Base-by-base conservation (phyloP, 2,329 filamentous ascomycete species). In the Rhinocladiella mackenziei region DNA sequence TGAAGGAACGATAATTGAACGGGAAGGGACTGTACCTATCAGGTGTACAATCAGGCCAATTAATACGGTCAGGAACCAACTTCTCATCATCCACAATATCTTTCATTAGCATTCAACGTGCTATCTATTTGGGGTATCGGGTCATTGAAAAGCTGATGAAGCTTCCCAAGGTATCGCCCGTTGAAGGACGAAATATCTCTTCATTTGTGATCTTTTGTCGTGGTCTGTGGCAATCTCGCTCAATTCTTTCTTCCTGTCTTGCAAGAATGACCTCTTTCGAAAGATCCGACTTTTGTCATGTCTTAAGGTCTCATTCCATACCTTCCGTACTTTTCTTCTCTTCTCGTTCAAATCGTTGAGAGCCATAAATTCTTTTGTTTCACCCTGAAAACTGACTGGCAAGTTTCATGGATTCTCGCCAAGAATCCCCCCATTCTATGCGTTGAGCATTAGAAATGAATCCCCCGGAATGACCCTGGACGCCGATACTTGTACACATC, bases 391-490 rank as follows among this genome's bases (percentile, higher is more conserved):
- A 42, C 14, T 35, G 31, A 14, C 20, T 26, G 15, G 17, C 25
- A 25, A 37, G 20, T n/a, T n/a, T n/a, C n/a, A n/a, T n/a, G n/a
- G n/a, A n/a, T n/a, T n/a, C n/a, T n/a, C n/a, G n/a, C 13, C 19
- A 9, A 19, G 5, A 28, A 35, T 35, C 32, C 22, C 22, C 34
- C n/a, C 3, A 42, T 48, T 49, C 37, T 51, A 54, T 53, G 55
- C 55, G 55, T 57, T 57, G 55, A 57, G 55, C 55, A 54, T 51
- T 34, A 50, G 42, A 55, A 55, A 35, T 38, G 23, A 39, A 26
- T 23, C 43, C 39, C 37, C 15, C 22, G 33, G 18, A 10, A 32
- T 19, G 14, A 31, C 30, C 39, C 25, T 25, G 13, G 39, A 51
- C 45, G 51, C 51, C 43, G 29, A 33, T 43, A 44, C 30, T n/a